phyloP scores from a whole-genome alignment of 306 rosid species.

The Ormosia emarginata region DNA sequence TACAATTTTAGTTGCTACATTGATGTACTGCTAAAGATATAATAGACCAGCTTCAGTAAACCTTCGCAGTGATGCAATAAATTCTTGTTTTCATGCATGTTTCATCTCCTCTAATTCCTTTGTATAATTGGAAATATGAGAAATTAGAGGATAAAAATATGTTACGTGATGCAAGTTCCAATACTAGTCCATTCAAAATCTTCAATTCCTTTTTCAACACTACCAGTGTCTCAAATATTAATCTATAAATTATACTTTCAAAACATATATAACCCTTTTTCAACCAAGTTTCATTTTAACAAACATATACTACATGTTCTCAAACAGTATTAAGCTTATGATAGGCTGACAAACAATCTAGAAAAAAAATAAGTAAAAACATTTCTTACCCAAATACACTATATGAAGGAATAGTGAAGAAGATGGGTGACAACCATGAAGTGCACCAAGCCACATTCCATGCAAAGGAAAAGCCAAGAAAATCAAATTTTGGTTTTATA shows the following conservation, averaged over 20 bases:
- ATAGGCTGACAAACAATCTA: background rate
- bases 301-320: background rate
- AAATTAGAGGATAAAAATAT: background rate
- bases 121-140: conserved; percentile 58
- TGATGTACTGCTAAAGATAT: background rate
- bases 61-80: conserved; percentile 87
- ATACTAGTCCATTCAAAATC: background rate
- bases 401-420: conserved; percentile 23
- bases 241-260: background rate
- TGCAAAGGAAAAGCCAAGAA: conserved; percentile 43
- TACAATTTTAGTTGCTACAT: background rate
- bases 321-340: background rate
- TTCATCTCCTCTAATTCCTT: conserved; percentile 90
- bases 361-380: background rate
- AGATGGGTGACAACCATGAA: conserved; percentile 30
- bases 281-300: background rate
- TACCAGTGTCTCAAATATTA: background rate
- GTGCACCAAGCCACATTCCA: conserved; percentile 41
- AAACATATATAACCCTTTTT: background rate
- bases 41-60: background rate
- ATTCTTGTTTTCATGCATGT: conserved; percentile 72
- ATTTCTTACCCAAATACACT: conserved; percentile 86
- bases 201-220: background rate
- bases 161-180: background rate
- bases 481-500: conserved; percentile 30